Conservation (phyloP, 805 yeast genomes). For the Saccharomycopsis fodiens region DNA sequence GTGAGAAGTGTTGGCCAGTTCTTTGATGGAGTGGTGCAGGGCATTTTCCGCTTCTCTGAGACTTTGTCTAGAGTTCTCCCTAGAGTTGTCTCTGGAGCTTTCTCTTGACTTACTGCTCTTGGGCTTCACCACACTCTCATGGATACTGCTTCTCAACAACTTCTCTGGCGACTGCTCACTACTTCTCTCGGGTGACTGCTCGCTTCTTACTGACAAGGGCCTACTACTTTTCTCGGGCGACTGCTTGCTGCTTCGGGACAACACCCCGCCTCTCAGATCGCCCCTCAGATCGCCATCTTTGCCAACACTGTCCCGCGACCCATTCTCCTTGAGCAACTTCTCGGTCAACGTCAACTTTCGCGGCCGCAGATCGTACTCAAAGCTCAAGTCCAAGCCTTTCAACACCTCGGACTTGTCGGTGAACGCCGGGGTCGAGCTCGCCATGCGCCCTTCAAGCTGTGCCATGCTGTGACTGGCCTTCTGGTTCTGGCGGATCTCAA, state of each 20-base stretch:
- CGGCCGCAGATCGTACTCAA: background rate
- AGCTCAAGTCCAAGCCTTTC: background rate
- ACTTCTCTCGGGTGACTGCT: too few relatives aligned
- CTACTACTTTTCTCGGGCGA: too few relatives aligned
- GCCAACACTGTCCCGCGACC: background rate
- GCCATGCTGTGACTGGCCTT: background rate
- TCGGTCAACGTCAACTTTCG: conserved; percentile 7
- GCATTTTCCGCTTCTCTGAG: background rate
- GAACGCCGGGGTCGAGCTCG: conserved; percentile 10
- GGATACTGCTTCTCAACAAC: too few relatives aligned
- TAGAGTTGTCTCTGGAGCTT: background rate
- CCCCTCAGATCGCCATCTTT: too few relatives aligned
- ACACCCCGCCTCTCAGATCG: too few relatives aligned
- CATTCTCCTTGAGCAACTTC: conserved; percentile 3
- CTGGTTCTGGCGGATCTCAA: conserved; percentile 10
- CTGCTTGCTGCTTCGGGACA: too few relatives aligned
- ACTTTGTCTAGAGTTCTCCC: background rate
- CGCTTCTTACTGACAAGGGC: too few relatives aligned
- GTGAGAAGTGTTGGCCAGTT: too few relatives aligned
- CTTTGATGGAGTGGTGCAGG: background rate
- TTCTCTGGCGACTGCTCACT: too few relatives aligned
- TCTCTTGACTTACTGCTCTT: background rate
- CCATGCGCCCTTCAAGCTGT: background rate
- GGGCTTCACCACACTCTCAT: too few relatives aligned
- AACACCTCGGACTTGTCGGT: background rate